phyloP scores from a whole-genome alignment of 768 basidiomycete genomes.

The Agaricus blazei region DNA sequence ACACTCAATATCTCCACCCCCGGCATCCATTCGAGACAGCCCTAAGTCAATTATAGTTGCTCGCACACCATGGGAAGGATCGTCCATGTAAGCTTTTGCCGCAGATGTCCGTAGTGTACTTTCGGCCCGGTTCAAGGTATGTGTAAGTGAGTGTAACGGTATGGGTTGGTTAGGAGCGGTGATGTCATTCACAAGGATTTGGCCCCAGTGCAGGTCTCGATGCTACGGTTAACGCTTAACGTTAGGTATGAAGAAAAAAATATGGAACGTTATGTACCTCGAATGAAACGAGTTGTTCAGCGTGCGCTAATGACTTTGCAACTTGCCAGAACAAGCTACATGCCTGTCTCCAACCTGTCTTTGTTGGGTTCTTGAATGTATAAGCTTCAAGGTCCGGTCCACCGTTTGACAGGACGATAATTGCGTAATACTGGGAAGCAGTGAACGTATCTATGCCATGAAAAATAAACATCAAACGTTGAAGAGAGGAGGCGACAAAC shows the following conservation, averaged over 20 bases:
- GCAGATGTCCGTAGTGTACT: conserved; percentile 15
- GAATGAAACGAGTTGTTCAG: conserved; percentile 77
- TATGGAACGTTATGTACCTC: conserved; percentile 56
- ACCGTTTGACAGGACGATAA: conserved; percentile 87
- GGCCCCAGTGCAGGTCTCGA: conserved; percentile 98
- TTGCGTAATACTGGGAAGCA: conserved; percentile 76
- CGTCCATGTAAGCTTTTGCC: conserved; percentile 51
- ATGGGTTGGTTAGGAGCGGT: conserved; percentile 16
- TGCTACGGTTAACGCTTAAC: conserved; percentile 56
- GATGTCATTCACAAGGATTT: conserved; percentile 75
- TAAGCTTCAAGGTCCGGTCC: conserved; percentile 90
- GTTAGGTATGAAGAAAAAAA: background rate
- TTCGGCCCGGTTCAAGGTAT: conserved; percentile 25
- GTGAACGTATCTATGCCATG: conserved; percentile 59
- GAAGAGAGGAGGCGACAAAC: background rate
- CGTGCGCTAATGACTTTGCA: conserved; percentile 65
- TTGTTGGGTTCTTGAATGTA: conserved; percentile 51
- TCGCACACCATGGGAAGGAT: conserved; percentile 57
- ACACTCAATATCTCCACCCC: conserved; percentile 38
- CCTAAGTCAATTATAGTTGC: conserved; percentile 94
- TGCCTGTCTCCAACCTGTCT: conserved; percentile 80
- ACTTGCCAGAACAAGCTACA: conserved; percentile 92
- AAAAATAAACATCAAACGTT: background rate
- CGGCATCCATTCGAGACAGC: conserved; percentile 75
- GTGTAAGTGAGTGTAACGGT: conserved; percentile 20